phyloP scores from a whole-genome alignment of 2,329 filamentous ascomycete genomes.

The Xylariaceae sp. region DNA sequence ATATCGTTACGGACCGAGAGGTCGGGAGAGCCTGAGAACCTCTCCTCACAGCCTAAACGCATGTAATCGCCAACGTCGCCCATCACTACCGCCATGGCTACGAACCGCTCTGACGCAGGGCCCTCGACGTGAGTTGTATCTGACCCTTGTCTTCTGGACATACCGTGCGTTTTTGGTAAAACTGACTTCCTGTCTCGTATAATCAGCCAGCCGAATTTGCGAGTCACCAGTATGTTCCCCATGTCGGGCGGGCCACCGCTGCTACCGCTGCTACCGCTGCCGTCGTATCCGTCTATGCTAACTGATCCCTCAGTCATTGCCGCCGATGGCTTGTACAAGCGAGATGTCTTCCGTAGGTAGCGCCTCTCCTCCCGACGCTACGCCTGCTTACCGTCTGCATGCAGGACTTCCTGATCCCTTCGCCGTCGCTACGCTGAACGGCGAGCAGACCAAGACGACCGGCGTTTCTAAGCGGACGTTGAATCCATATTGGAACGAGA shows the following conservation, averaged over 20 bases:
- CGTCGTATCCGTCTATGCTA: too few species aligned
- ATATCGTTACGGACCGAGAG: constrained; percentile 10
- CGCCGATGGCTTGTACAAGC: constrained; percentile 96
- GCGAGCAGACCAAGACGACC: constrained; percentile 98
- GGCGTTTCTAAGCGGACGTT: constrained; percentile 94
- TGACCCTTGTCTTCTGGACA: constrained; percentile 14
- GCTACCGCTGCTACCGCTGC: too few species aligned
- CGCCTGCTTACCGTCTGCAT: constrained; percentile 5
- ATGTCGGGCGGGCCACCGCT: too few species aligned
- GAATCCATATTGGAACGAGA: constrained; percentile 99
- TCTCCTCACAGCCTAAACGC: constrained; percentile 13
- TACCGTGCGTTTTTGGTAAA: constrained; percentile 27
- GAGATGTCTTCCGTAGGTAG: constrained; percentile 93
- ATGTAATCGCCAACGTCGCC: constrained; percentile 8
- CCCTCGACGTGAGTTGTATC: constrained; percentile 53
- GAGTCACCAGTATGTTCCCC: constrained; percentile 74
- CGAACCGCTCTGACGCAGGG: constrained; percentile 52
- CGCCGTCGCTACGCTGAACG: constrained; percentile 92
- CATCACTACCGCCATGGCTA: constrained; percentile 33
- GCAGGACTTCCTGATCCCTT: constrained; percentile 95
- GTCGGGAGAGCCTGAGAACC: constrained; percentile 13
- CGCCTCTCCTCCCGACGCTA: constrained; percentile 4
- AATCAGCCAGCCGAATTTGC: constrained; percentile 80
- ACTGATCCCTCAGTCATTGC: constrained; percentile 91
- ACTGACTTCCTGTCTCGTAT: constrained; percentile 14